Conservation (phyloP, 73 alveolate species). For the Stentor coeruleus region DNA sequence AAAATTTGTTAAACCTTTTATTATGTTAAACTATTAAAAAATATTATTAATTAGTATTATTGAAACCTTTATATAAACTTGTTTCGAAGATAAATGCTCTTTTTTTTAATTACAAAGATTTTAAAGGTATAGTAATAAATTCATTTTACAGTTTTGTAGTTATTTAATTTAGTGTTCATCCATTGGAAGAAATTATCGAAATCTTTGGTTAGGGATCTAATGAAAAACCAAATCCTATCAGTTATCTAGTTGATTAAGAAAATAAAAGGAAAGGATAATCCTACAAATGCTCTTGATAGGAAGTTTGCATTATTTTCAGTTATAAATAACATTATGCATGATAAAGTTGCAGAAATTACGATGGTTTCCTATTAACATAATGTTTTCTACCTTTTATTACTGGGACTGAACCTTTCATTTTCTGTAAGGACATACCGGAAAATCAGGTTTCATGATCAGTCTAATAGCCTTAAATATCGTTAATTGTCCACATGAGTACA, state of each 20-base stretch:
- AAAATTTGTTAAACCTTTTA: background rate
- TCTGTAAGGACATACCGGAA: background rate
- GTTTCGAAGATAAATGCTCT: background rate
- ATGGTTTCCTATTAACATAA: background rate
- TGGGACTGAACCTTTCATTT: background rate
- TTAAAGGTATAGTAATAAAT: conserved; percentile 28
- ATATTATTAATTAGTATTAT: too few relatives aligned
- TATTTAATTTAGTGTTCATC: conserved; percentile 15
- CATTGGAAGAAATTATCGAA: conserved; percentile 26
- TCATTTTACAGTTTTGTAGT: background rate
- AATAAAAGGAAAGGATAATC: conserved; percentile 3
- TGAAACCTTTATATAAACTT: too few relatives aligned
- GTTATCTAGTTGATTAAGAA: conserved; percentile 10
- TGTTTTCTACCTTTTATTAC: background rate
- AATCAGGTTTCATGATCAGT: background rate
- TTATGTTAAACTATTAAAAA: too few relatives aligned
- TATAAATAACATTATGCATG: background rate
- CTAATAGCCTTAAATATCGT: background rate
- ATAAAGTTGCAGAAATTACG: background rate
- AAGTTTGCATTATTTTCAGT: background rate
- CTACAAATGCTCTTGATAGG: background rate
- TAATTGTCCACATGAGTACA: background rate
- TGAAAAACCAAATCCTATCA: conserved; percentile 32
- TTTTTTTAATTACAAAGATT: conserved; percentile 23
- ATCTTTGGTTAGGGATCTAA: conserved; percentile 26